phyloP scores from a whole-genome alignment of 768 basidiomycete species.

The Tephrocybe sp. region DNA sequence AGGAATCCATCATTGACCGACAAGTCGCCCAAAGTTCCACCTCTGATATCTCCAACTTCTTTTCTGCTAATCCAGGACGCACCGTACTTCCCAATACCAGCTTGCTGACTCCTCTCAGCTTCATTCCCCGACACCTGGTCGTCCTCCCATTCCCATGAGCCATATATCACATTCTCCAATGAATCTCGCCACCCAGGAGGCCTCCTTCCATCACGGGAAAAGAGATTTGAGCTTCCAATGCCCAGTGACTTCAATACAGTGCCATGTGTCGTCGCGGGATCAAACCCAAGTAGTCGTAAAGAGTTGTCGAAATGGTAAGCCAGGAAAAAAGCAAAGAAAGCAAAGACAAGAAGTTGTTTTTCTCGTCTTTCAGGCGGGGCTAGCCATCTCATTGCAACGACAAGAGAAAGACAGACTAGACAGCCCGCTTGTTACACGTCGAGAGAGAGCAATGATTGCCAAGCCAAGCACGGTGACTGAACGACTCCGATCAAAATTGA shows the following conservation, averaged over 20 bases:
- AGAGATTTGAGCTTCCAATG: constrained; percentile 32
- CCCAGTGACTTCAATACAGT: constrained; percentile 40
- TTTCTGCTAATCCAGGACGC: constrained; percentile 44
- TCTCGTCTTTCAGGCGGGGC: constrained; percentile 75
- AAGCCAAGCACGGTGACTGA: too few relatives aligned
- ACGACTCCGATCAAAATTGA: background rate
- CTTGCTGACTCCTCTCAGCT: constrained; percentile 43
- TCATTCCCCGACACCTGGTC: constrained; percentile 59
- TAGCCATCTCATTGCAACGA: constrained; percentile 53
- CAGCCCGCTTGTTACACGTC: too few relatives aligned
- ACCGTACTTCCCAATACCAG: constrained; percentile 40
- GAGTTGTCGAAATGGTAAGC: constrained; percentile 75
- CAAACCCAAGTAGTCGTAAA: constrained; percentile 50
- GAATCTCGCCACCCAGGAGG: constrained; percentile 53
- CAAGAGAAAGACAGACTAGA: background rate
- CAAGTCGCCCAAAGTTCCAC: constrained; percentile 29
- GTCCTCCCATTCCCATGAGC: constrained; percentile 69
- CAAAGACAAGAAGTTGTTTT: constrained; percentile 64
- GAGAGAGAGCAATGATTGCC: too few relatives aligned
- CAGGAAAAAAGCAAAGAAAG: constrained; percentile 63
- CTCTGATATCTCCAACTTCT: constrained; percentile 23
- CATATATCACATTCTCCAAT: constrained; percentile 65
- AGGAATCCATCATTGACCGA: constrained; percentile 54
- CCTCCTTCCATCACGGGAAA: constrained; percentile 48
- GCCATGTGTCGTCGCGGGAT: constrained; percentile 37